Percentiles rank a stretch among this genome's conserved stretches.
These are phyloP conservation scores for Pyrus hybrid DNA, from an alignment of 331 rosid species.

Conservation along the genomic window DNA sequence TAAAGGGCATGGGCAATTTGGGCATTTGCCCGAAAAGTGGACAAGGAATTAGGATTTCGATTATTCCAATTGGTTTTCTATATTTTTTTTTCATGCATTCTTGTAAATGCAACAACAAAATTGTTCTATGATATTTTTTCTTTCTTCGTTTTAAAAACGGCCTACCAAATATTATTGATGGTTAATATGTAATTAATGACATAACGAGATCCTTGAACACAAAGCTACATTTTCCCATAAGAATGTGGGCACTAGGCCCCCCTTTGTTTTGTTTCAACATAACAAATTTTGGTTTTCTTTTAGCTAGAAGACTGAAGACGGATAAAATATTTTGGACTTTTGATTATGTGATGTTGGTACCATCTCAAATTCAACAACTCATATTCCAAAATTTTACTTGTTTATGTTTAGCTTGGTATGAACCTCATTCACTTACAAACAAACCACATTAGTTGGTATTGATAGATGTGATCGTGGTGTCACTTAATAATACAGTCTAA, in stretches of 20 bases:
- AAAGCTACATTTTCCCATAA: background rate
- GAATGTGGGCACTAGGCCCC: no score
- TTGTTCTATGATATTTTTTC: background rate
- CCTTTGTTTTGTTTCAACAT: background rate
- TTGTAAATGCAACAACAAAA: background rate
- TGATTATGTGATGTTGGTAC: no score
- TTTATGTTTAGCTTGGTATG: no score
- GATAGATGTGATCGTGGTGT: background rate
- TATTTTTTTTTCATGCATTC: no score
- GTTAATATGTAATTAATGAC: background rate
- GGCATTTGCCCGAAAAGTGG: slow-evolving; percentile 25
- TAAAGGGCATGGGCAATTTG: slow-evolving; percentile 20
- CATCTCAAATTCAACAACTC: no score
- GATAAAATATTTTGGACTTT: no score
- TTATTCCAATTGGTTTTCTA: background rate
- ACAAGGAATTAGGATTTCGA: background rate
- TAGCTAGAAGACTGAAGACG: no score
- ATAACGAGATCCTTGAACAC: background rate
- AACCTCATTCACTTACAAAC: no score
- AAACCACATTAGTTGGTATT: no score
- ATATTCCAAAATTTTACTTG: no score
- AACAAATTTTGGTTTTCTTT: no score
- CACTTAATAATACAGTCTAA: background rate
- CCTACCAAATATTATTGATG: background rate
- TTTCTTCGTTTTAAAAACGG: background rate